Percentiles rank a stretch among this genome's conserved stretches.
Evolutionary conservation across 225 moss, liverwort and hornwort genomes (phyloP).

Genomic region (Neckera pumila): DNA sequence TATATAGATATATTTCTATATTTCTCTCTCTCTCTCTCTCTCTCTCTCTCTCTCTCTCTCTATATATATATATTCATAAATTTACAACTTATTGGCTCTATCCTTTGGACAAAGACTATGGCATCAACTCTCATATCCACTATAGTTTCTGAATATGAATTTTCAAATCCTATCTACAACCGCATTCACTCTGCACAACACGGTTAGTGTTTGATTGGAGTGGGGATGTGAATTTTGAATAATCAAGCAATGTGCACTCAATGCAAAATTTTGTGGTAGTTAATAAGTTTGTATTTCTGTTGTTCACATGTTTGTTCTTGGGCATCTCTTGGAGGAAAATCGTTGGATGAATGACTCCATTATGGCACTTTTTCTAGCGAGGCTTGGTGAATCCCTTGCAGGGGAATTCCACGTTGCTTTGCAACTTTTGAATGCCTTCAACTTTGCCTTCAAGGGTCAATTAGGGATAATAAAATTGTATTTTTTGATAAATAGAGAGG

Average conservation of each 20-base stretch:
- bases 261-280: neutral
- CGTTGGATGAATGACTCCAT: neutral
- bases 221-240: too few relatives aligned
- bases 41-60: too few relatives aligned
- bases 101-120: neutral
- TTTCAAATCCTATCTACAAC: neutral
- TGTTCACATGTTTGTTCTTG: neutral
- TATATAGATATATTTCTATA: too few relatives aligned
- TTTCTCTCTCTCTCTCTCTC: too few relatives aligned
- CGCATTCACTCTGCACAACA: fast-evolving
- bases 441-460: neutral
- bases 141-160: neutral
- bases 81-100: neutral
- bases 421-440: neutral
- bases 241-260: neutral
- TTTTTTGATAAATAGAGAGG: neutral
- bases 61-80: neutral
- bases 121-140: fast-evolving
- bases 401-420: fast-evolving
- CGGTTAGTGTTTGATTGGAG: neutral
- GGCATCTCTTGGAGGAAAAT: neutral
- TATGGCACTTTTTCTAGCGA: fast-evolving
- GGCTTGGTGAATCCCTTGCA: neutral
- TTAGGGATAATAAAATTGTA: fast-evolving
- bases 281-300: fast-evolving